Evolutionary conservation across 1,139 yeast genomes (phyloP), one percentile per base, ranked within the genome.

Genomic region (Suhomyces panamericanus): DNA sequence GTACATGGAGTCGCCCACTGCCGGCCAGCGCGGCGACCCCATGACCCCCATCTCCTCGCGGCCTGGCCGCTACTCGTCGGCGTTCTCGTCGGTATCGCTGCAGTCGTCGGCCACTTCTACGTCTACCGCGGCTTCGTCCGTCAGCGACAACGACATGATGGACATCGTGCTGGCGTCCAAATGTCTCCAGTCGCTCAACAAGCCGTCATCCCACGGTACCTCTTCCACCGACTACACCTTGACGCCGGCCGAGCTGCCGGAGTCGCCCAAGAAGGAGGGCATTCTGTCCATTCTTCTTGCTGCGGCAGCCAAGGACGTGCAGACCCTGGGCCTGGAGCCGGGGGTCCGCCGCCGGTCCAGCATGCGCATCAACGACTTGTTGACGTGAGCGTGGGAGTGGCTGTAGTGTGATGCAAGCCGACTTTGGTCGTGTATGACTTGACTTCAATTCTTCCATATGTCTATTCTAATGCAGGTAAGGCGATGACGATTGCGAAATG

Each of bases 91-190:
- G n/a, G 40, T 13, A 12, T 37, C 41, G 11, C 34, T 39, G 22
- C 35, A 31, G 6, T 39, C 39, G 6, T 17, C 38, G 14, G 32
- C 37, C 4, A 16, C 34, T 6, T 24, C 24, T 4, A 17, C 6
- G 6, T 17, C 20, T 8, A 20, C 40, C 9, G 35, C 39, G 3
- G 35, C 35, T 2, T 20, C 41, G 1, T 14, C 26, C 24, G 40
- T 26, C 17, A 28, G 28, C 41, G 40, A 31, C 12, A 28, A 32
- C 43, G 71, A 66, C 32, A 58, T 66, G 58, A 53, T 62, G 43
- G 77, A 70, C 41, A 60, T 72, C 13, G 67, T 71, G 13, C 68
- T 66, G 50, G 77, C 77, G 5, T 70, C 75, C 20, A 63, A 64
- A 49, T 71, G 76, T 47, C 59, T 72, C 26, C 75, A 70, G 51